Percentiles rank a stretch among this genome's conserved stretches.
phyloP scores from a whole-genome alignment of 805 yeast genomes.

The Monosporozyma aquatica region DNA sequence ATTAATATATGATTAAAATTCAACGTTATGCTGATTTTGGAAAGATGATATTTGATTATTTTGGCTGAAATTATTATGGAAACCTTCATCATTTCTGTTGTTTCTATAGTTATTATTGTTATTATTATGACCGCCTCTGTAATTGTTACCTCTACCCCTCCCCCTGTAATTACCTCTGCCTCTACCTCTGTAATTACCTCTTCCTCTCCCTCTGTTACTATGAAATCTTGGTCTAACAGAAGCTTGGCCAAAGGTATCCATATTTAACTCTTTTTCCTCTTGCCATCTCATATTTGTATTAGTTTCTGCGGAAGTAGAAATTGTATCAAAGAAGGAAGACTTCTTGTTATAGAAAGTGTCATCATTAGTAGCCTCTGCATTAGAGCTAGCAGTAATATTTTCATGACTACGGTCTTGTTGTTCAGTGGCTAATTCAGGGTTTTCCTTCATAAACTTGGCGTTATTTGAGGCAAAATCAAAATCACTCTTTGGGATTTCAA shows the following conservation, averaged over 20 bases:
- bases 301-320: constrained; percentile 59
- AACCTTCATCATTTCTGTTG: constrained; percentile 6
- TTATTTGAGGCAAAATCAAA: constrained; percentile 71
- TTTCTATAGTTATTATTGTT: constrained; percentile 8
- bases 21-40: constrained; percentile 3
- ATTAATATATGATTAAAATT: constrained; percentile 6
- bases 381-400: neutral
- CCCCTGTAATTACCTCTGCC: constrained; percentile 10
- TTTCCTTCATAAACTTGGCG: constrained; percentile 57
- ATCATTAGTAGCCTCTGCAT: constrained; percentile 4
- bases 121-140: constrained; percentile 7
- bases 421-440: constrained; percentile 28
- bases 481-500: constrained; percentile 44
- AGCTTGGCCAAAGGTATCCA: constrained; percentile 78
- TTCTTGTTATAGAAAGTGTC: constrained; percentile 57
- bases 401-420: constrained; percentile 14
- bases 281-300: constrained; percentile 49
- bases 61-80: constrained; percentile 1
- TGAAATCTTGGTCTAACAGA: constrained; percentile 38
- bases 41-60: constrained; percentile 1
- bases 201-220: constrained; percentile 20
- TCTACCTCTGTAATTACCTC: constrained; percentile 19
- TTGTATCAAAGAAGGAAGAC: constrained; percentile 81
- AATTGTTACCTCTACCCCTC: constrained; percentile 10
- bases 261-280: constrained; percentile 62